phyloP scores from a whole-genome alignment of 2,329 filamentous ascomycete genomes.

The Escovopsis sp. region DNA sequence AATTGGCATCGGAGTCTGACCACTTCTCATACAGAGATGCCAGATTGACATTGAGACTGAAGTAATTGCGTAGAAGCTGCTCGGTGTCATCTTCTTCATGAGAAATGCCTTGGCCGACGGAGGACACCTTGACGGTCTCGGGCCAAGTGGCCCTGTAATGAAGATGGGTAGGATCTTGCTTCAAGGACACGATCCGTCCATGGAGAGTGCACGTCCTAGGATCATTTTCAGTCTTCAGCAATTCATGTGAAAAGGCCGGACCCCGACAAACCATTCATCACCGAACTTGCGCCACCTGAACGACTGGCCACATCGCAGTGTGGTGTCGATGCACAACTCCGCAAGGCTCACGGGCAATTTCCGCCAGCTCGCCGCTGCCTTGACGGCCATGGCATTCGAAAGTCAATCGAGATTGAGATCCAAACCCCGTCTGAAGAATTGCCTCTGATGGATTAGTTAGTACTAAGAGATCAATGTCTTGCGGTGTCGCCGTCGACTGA shows the following conservation, averaged over 20 bases:
- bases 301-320: conserved; percentile 85
- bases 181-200: conserved; percentile 71
- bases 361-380: conserved; percentile 61
- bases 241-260: not conserved
- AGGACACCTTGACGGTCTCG: conserved; percentile 7
- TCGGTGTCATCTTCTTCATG: conserved; percentile 50
- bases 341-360: conserved; percentile 69
- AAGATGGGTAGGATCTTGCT: conserved; percentile 64
- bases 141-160: conserved; percentile 65
- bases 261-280: conserved; percentile 56
- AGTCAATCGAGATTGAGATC: not conserved
- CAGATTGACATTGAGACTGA: conserved; percentile 72
- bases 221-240: conserved; percentile 3
- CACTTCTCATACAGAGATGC: conserved; percentile 69
- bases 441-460: too few species aligned
- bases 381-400: conserved; percentile 19
- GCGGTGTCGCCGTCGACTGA: too few species aligned
- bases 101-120: conserved; percentile 5
- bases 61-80: conserved; percentile 64
- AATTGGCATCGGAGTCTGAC: conserved; percentile 75
- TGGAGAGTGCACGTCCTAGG: conserved; percentile 65
- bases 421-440: too few species aligned
- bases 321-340: conserved; percentile 90
- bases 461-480: too few species aligned
- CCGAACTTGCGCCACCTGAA: conserved; percentile 86